Percentiles rank a stretch among this genome's conserved stretches.
These are phyloP conservation scores for Brettanomyces custersianus DNA, from an alignment of 805 yeast species.

Conservation along the genomic window DNA sequence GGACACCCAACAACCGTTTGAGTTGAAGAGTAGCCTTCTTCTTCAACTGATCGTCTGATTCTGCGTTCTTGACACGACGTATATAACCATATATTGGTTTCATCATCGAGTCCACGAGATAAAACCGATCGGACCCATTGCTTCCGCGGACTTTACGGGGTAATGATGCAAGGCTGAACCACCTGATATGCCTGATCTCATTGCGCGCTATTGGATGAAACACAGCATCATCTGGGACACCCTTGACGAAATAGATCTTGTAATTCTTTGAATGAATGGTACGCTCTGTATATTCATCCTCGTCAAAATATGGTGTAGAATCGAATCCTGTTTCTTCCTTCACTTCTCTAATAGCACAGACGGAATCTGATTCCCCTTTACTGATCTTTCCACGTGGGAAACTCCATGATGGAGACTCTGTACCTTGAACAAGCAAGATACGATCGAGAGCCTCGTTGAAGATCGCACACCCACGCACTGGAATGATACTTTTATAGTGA, in stretches of 20 bases:
- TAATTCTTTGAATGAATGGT: conserved; percentile 77
- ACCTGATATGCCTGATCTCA: conserved; percentile 77
- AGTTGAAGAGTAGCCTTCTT: conserved; percentile 48
- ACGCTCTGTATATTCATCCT: conserved; percentile 70
- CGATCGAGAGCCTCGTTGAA: conserved; percentile 64
- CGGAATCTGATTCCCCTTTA: conserved; percentile 80
- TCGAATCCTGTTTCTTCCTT: conserved; percentile 93
- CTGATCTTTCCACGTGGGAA: conserved; percentile 97
- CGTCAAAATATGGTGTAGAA: conserved; percentile 55
- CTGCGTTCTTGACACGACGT: conserved; percentile 37
- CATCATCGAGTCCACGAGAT: conserved; percentile 38
- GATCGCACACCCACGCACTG: conserved; percentile 93
- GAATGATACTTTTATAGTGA: conserved; percentile 79
- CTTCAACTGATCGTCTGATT: conserved; percentile 52
- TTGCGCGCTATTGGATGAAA: conserved; percentile 80
- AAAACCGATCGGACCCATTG: conserved; percentile 22
- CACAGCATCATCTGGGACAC: conserved; percentile 66
- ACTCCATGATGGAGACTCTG: conserved; percentile 77
- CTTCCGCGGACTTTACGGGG: conserved; percentile 25
- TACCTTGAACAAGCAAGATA: conserved; percentile 74
- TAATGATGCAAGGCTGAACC: conserved; percentile 55
- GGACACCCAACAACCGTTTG: conserved; percentile 2
- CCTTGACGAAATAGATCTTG: conserved; percentile 67
- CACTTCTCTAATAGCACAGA: conserved; percentile 88
- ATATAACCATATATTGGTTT: conserved; percentile 49